These are phyloP conservation scores for Mortierella sp. DNA, from an alignment of 371 early-diverging fungal species.

Conservation along the genomic window DNA sequence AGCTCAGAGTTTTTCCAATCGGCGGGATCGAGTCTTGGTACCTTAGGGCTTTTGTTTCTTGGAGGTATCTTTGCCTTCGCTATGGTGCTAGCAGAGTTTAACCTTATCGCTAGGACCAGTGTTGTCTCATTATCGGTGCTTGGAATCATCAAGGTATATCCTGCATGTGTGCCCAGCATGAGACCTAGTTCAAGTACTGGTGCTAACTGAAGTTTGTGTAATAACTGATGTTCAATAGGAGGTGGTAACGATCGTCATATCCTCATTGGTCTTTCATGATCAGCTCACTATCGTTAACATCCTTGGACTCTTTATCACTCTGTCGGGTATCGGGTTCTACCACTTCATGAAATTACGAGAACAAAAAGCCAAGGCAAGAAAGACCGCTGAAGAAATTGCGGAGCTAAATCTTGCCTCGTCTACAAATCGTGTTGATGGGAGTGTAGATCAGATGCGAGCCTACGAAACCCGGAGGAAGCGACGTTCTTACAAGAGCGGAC, in stretches of 20 bases:
- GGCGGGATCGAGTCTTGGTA: slow-evolving; percentile 26
- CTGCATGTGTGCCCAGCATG: background rate
- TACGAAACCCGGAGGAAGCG: slow-evolving; percentile 14
- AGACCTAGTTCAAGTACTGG: background rate
- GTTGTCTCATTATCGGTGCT: slow-evolving; percentile 79
- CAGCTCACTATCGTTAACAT: slow-evolving; percentile 67
- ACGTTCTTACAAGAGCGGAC: background rate
- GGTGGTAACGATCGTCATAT: slow-evolving; percentile 70
- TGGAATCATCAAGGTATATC: slow-evolving; percentile 70
- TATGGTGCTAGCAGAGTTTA: slow-evolving; percentile 78
- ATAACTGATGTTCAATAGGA: slow-evolving; percentile 52
- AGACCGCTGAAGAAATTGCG: slow-evolving; percentile 26
- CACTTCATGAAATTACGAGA: slow-evolving; percentile 57
- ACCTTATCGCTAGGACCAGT: slow-evolving; percentile 73
- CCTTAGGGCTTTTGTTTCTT: slow-evolving; percentile 38
- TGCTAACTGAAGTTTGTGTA: background rate
- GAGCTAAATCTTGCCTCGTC: slow-evolving; percentile 14
- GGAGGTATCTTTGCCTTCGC: slow-evolving; percentile 75
- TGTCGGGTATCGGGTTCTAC: slow-evolving; percentile 73
- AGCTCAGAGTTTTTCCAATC: slow-evolving; percentile 43
- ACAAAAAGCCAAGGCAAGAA: slow-evolving; percentile 35
- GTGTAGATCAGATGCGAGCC: background rate
- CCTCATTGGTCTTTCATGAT: slow-evolving; percentile 72
- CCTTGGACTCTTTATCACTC: slow-evolving; percentile 69
- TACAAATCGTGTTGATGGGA: slow-evolving; percentile 4